Base-by-base conservation (phyloP, 352 stramenopile genomes). In the Thraustochytrium sp. region DNA sequence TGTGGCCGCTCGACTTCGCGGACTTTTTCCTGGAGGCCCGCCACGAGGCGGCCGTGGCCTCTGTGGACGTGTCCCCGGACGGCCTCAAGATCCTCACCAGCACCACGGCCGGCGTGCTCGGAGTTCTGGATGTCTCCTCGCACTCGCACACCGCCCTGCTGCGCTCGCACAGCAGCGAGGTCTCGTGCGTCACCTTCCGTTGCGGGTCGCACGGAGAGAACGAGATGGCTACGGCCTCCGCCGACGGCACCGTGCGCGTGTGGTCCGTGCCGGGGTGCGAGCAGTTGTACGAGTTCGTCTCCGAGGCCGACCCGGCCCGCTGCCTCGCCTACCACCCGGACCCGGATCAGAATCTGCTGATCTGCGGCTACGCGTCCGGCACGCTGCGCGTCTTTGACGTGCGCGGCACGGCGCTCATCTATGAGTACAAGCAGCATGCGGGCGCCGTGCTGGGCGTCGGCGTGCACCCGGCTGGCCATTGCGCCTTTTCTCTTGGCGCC, bases 1-100 rank as follows among this genome's bases (percentile, higher is more conserved):
- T 97, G 75, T 97, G 93, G 93, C 92, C 93, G 9, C 86, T 96
- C 0, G 93, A 96, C 86, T 97, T 97, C 76, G 89, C 89, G 18
- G 92, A 96, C 84, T 97, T 94, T 84, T 94, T 96, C 82, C 85
- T 97, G 37, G 93, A 97, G 85, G 93, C 92, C 26, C 87, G 92
- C 29, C 91, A 96, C 64, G 92, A 96, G 51, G 87, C 87, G 0
- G 73, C 89, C 0, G 91, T 97, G 3, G 85, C 84, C 3, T 88
- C 84, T 5, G 87, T 93, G 8, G 88, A 93, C 75, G 88, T 96
- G 2, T 94, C 90, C 0, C 75, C 74, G 4, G 92, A 96, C 48
- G 92, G 93, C 0, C 89, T 95, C 51, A 89, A 89, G 64, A 88
- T 96, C 0, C 63, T 93, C 5, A 91, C 95, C 0, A 91, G 91